Conservation (phyloP, 2,329 filamentous ascomycete genomes). For the Grosmannia penicillata region DNA sequence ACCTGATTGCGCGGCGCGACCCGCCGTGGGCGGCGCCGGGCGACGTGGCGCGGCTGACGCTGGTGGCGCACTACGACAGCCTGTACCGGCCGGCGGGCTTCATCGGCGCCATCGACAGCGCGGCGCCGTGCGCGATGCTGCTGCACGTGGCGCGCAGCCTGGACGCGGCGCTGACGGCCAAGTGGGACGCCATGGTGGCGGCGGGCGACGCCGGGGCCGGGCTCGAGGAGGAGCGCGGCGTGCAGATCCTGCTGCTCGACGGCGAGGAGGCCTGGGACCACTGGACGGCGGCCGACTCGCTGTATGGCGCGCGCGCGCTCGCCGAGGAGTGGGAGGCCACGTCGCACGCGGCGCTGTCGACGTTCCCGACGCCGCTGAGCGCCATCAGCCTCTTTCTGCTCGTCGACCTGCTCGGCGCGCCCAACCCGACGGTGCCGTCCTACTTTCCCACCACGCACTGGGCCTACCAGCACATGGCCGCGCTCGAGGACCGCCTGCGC, state of each 20-base stretch:
- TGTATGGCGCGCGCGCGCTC: constrained; percentile 77
- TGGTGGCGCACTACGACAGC: constrained; percentile 91
- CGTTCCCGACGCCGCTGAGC: constrained; percentile 57
- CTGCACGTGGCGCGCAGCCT: constrained; percentile 73
- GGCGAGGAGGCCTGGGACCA: constrained; percentile 81
- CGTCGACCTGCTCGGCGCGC: constrained; percentile 43
- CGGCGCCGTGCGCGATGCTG: constrained; percentile 86
- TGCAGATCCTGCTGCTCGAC: constrained; percentile 83
- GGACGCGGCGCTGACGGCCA: constrained; percentile 62
- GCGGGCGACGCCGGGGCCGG: constrained; percentile 35
- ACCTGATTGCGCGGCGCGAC: constrained; percentile 75
- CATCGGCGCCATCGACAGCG: constrained; percentile 86
- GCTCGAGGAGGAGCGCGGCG: constrained; percentile 62
- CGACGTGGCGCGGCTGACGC: constrained; percentile 64
- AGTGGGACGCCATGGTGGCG: constrained; percentile 61
- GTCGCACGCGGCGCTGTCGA: constrained; percentile 55
- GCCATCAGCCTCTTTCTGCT: constrained; percentile 59
- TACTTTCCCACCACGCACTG: constrained; percentile 67
- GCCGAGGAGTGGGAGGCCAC: constrained; percentile 68
- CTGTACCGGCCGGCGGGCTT: constrained; percentile 71
- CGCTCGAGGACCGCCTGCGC: constrained; percentile 49
- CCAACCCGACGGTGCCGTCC: constrained; percentile 53
- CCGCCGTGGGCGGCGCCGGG: constrained; percentile 66
- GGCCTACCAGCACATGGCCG: constrained; percentile 57
- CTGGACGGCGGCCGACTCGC: constrained; percentile 70